A percentile compares a stretch with the other conserved stretches of the same genome.
Conservation (phyloP, 2,329 filamentous ascomycete genomes). For the Botrytis tulipae region DNA sequence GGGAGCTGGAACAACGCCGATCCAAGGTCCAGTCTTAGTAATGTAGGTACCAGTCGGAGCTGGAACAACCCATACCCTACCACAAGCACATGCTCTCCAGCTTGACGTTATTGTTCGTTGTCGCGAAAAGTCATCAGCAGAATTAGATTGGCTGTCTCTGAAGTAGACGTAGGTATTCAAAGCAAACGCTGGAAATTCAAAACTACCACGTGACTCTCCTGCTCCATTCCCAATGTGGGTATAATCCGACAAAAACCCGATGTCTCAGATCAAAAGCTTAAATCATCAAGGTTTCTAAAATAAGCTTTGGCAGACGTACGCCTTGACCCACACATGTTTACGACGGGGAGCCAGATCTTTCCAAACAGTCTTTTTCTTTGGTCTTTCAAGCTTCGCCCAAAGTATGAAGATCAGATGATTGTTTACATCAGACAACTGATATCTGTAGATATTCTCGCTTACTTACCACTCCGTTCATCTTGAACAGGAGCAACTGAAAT, state of each 20-base stretch:
- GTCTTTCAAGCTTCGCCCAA: not conserved
- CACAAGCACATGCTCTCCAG: not conserved
- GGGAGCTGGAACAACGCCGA: not conserved
- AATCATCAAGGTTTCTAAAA: not conserved
- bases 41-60: not conserved
- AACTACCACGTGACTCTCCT: not conserved
- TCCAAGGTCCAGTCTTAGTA: not conserved
- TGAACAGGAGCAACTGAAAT: not conserved
- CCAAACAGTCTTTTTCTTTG: not conserved
- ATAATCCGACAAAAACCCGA: not conserved
- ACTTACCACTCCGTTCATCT: not conserved
- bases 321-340: not conserved
- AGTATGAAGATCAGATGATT: not conserved
- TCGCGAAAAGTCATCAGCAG: not conserved
- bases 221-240: not conserved
- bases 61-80: accelerated
- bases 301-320: not conserved
- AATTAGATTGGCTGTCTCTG: not conserved
- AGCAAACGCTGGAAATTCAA: not conserved
- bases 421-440: not conserved
- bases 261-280: not conserved
- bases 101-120: not conserved
- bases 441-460: not conserved
- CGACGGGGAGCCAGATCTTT: not conserved
- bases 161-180: not conserved